Conservation (phyloP, 257 asterid species). For the Nicotiana otophora region DNA sequence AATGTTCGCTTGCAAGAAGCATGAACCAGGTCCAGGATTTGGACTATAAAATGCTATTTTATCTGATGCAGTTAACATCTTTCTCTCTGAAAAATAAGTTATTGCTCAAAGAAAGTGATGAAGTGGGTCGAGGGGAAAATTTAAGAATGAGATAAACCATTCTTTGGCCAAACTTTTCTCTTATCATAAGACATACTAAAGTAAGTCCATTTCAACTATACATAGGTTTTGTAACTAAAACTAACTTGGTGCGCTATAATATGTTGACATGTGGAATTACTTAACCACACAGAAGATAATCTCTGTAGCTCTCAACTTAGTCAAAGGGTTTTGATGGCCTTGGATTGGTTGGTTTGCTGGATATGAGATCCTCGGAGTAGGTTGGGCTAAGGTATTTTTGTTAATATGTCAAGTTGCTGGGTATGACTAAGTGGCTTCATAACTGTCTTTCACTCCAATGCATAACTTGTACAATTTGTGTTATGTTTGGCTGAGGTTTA, state of each 20-base stretch:
- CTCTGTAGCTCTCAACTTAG: neutral
- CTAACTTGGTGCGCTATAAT: neutral
- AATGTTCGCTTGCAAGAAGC: neutral
- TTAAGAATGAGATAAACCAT: neutral
- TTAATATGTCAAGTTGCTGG: neutral
- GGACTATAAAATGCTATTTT: neutral
- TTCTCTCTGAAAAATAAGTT: neutral
- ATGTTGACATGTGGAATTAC: neutral
- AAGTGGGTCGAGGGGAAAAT: neutral
- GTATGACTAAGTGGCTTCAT: neutral
- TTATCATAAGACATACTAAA: neutral
- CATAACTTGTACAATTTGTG: neutral
- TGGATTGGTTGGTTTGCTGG: neutral
- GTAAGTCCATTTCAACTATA: neutral
- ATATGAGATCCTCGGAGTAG: neutral
- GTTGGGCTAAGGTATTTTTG: neutral
- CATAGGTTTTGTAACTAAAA: neutral
- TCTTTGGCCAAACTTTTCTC: neutral
- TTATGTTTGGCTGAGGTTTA: neutral
- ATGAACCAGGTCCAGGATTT: neutral
- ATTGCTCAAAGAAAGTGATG: neutral
- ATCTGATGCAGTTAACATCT: neutral
- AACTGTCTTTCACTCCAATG: neutral
- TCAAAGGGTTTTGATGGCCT: neutral
- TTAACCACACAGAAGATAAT: neutral